A percentile compares a stretch with the other conserved stretches of the same genome.
phyloP scores from a whole-genome alignment of 148 eudicot species.

The Oxyria digyna region DNA sequence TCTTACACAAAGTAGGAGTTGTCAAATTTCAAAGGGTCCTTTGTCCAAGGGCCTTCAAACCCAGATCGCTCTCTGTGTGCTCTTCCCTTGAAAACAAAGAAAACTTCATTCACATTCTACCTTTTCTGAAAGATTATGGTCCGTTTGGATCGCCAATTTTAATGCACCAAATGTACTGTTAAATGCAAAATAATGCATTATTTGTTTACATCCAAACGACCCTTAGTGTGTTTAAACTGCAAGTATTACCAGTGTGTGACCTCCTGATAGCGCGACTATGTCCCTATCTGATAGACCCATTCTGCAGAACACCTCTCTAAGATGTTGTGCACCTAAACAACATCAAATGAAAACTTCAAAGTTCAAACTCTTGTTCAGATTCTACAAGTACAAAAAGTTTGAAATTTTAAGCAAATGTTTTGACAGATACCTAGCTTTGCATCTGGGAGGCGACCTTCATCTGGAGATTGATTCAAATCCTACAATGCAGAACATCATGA shows the following conservation, averaged over 20 bases:
- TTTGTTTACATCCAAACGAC: too few relatives aligned
- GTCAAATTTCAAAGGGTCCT: conserved; percentile 71
- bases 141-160: too few relatives aligned
- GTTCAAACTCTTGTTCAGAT: background rate
- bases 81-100: conserved; percentile 43
- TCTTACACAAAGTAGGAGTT: conserved; percentile 75
- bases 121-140: background rate
- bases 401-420: background rate
- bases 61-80: conserved; percentile 84
- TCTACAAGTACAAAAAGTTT: background rate
- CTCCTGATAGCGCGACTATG: conserved; percentile 86
- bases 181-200: too few relatives aligned
- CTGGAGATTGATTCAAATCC: conserved; percentile 45
- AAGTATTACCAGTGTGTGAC: conserved; percentile 63
- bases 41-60: conserved; percentile 79
- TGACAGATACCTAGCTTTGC: conserved; percentile 46
- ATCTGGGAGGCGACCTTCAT: conserved; percentile 92
- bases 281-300: conserved; percentile 86
- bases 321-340: conserved; percentile 49
- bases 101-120: background rate
- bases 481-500: conserved; percentile 8
- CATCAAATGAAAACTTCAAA: background rate
- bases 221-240: background rate
- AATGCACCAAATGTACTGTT: too few relatives aligned
- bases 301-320: conserved; percentile 53